Evolutionary conservation across 2,329 filamentous ascomycete genomes (phyloP).

Genomic region (Aaosphaeria arxii): DNA sequence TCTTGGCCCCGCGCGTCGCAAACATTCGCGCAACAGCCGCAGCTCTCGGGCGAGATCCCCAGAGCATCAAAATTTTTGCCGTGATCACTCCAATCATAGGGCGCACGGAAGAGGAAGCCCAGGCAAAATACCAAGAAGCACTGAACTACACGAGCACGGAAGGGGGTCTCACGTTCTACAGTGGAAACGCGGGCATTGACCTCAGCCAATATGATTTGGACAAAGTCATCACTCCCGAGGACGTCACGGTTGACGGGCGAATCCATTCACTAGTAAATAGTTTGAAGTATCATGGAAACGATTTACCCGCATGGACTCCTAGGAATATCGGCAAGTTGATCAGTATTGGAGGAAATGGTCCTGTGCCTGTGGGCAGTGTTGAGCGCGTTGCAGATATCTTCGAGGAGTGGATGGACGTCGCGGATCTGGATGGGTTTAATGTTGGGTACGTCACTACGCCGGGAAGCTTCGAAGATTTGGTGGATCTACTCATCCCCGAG

Average conservation of each 20-base stretch:
- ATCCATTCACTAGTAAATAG: constrained; percentile 5
- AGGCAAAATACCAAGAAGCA: constrained; percentile 59
- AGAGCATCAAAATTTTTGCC: constrained; percentile 46
- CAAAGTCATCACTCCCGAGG: constrained; percentile 47
- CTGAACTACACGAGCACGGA: constrained; percentile 59
- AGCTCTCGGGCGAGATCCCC: constrained; percentile 50
- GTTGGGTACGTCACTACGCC: constrained; percentile 40
- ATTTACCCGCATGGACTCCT: constrained; percentile 7
- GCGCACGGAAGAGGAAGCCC: constrained; percentile 61
- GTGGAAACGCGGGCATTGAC: constrained; percentile 68
- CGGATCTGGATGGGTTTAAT: constrained; percentile 71
- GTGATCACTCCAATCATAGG: constrained; percentile 63
- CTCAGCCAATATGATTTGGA: constrained; percentile 57
- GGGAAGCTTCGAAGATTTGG: constrained; percentile 7
- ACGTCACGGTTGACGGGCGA: constrained; percentile 3
- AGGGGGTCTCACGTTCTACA: constrained; percentile 65
- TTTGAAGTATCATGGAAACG: constrained; percentile 5
- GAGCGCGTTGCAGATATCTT: constrained; percentile 62
- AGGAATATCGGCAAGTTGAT: constrained; percentile 35
- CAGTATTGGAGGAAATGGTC: constrained; percentile 62
- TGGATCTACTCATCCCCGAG: constrained; percentile 5
- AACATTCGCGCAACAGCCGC: constrained; percentile 39
- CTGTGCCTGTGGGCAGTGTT: constrained; percentile 60
- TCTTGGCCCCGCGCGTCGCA: constrained; percentile 57
- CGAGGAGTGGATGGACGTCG: constrained; percentile 62